Base-by-base conservation (phyloP, 768 basidiomycete genomes). In the Pluteus cervinus region DNA sequence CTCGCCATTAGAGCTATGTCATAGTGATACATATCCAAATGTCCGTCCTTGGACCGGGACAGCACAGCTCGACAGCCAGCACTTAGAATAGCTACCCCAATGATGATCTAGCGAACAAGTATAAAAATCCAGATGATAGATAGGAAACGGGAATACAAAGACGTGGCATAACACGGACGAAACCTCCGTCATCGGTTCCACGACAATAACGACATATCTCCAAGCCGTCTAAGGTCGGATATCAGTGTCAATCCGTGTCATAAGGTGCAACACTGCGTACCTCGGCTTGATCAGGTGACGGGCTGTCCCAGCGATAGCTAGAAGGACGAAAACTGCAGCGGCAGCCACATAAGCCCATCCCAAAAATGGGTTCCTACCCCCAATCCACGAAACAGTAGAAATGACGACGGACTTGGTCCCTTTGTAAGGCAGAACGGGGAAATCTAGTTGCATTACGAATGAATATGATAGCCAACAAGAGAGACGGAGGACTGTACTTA, bases 341-440 rank as follows among this genome's bases (percentile, higher is more conserved):
- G 91, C 78, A 11, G 83, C 93, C 30, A 99, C 83, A 53, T 99
- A 99, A 2, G 92, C 89, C 91, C 93, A 98, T 6, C 96, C 96
- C 14, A 99, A 71, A 80, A 99, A 99, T 1, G 92, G 81, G 51
- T 99, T 97, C 66, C 94, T 93, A 26, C 96, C 96, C 8, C 96
- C 96, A 55, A 96, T 90, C 93, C 94, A 98, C 2, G 93, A 90
- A 10, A 96, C 91, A 3, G 94, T 98, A 29, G 92, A 92, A 45
- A 99, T 86, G 22, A 99, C 93, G 42, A 99, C 73, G 0, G 92
- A 92, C 61, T 99, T 99, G 7, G 94, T 97, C 29, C 96, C 96
- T 36, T 81, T 80, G 68, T 87, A 99, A 7, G 81, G 73, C 32
- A 75, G 66, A 33, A 98, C 94, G 4, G 96, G 96, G 65, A 81